These are phyloP conservation scores for Letharia lupina DNA, from an alignment of 495 filamentous ascomycete species.

Conservation along the genomic window DNA sequence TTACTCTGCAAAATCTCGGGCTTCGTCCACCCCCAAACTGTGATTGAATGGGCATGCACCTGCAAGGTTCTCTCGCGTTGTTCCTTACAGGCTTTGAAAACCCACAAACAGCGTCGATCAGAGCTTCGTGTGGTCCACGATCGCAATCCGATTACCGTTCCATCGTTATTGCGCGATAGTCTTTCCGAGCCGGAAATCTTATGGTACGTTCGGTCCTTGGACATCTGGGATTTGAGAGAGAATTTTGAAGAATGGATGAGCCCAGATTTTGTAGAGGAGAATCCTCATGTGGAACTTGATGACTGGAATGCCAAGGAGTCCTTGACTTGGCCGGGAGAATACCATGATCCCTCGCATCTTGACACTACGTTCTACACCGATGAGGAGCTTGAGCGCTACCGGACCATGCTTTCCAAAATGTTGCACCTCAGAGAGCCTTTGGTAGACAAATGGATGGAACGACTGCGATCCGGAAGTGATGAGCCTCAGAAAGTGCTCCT, in stretches of 20 bases:
- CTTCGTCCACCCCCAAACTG: neutral
- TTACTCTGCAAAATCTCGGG: neutral
- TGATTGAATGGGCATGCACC: neutral
- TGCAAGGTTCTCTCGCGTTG: neutral
- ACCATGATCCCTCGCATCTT: neutral
- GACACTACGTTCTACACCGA: neutral
- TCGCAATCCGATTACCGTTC: neutral
- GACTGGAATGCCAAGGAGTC: neutral
- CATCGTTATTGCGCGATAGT: neutral
- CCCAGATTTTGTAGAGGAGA: neutral
- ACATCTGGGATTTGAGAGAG: neutral
- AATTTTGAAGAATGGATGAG: neutral
- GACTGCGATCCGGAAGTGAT: neutral
- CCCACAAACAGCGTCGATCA: neutral
- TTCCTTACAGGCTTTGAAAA: neutral
- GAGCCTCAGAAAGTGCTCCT: neutral
- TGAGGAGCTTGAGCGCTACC: neutral
- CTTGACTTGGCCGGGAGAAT: neutral
- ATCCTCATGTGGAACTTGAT: neutral
- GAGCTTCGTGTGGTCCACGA: neutral
- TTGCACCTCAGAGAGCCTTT: neutral
- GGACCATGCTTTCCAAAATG: neutral
- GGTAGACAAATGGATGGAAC: constrained; percentile 1
- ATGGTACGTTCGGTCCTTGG: constrained; percentile 2
- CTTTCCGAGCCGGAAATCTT: neutral